These are phyloP conservation scores for Tuber calosporum DNA, from an alignment of 495 filamentous ascomycete species.

Conservation along the genomic window DNA sequence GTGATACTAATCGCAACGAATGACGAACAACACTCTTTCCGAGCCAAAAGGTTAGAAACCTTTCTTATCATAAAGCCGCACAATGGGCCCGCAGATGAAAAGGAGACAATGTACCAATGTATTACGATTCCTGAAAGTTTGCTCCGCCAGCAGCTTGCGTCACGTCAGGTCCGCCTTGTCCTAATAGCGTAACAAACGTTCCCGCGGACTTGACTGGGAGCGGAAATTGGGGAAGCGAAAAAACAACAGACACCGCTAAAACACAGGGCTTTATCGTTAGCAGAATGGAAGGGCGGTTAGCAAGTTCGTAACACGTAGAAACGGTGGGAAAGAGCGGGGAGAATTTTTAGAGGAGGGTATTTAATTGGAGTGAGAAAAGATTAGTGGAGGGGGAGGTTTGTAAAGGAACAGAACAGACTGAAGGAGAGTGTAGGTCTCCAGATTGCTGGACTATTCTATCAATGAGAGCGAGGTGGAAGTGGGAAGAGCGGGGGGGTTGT, in stretches of 20 bases:
- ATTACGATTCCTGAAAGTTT: conserved; percentile 15
- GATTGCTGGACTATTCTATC: conserved; percentile 37
- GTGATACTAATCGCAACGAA: neutral
- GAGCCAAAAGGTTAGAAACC: conserved; percentile 3
- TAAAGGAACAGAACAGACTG: conserved; percentile 30
- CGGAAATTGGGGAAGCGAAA: conserved; percentile 23
- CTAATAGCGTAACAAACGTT: conserved; percentile 28
- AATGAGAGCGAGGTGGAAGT: conserved; percentile 25
- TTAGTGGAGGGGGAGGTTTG: conserved; percentile 13
- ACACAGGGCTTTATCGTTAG: conserved; percentile 26
- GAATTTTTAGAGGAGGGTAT: conserved; percentile 21
- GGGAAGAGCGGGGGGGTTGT: conserved; percentile 32
- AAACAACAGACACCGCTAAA: conserved; percentile 29
- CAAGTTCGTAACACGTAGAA: conserved; percentile 23
- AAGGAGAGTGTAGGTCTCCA: conserved; percentile 38
- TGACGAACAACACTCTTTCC: conserved; percentile 2
- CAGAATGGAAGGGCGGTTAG: conserved; percentile 24
- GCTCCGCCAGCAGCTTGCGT: conserved; percentile 38
- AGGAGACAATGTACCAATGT: neutral
- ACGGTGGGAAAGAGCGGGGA: neutral
- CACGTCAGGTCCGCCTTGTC: conserved; percentile 36
- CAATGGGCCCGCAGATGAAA: neutral
- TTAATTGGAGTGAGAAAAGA: conserved; percentile 16
- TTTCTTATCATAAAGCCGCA: neutral
- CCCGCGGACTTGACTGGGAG: conserved; percentile 22